Base-by-base conservation (phyloP, 371 early-diverging fungal genomes). In the Gilbertella persicaria region DNA sequence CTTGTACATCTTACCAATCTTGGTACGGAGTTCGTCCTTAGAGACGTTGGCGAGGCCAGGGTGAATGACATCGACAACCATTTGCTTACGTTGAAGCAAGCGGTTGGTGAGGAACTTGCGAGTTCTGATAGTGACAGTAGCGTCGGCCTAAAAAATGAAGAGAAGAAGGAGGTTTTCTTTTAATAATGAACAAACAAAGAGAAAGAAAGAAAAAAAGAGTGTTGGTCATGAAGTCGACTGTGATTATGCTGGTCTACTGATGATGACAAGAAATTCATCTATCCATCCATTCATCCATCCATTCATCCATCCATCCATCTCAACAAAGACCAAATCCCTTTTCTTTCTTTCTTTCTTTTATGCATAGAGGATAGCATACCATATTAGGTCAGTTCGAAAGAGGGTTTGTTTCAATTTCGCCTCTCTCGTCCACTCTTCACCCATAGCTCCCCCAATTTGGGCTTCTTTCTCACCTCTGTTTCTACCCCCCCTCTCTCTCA, bases 41-140 rank as follows among this genome's bases (percentile, higher is more conserved):
- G 93, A 84, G 71, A 96, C 73, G 82, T 91, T 95, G 66, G 99
- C 85, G 55, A 85, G 86, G 45, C 90, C 91, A 56, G 98, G 97
- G 83, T 98, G 99, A 70, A 96, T 78, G 69, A 98, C 86, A 74
- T 98, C 98, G 51, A 98, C 86, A 49, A 96, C 92, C 93, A 97
- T 94, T 87, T 98, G 98, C 90, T 92, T 96, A 75, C 99, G 90
- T 80, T 91, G 89, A 58, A 98, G 92, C 70, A 98, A 88, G 72
- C 93, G 94, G 96, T 98, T 98, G 76, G 97, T 95, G 73, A 97
- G 83, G 91, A 96, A 97, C 87, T 97, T 95, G 80, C 95, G 90
- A 67, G 97, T 96, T 71, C 98, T 84, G 79, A 98, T 86, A 62
- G 96, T 98, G 75, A 90, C 93, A 71, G 83, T 75, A 54, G 64